Base-by-base conservation (phyloP, 2,329 filamentous ascomycete species). In the Paecilomyces fulvus region DNA sequence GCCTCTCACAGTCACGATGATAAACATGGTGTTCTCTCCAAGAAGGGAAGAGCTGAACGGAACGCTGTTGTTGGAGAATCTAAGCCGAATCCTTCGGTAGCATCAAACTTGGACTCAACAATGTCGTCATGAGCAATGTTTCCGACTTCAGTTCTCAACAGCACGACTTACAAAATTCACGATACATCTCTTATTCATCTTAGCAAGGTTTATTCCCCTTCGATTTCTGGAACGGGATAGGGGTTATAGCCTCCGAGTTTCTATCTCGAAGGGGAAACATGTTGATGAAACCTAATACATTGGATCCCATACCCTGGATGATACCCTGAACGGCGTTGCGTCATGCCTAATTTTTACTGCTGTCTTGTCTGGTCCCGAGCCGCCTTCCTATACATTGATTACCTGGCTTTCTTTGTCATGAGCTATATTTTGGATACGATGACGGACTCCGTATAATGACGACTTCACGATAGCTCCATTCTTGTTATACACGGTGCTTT, bases 1-100 rank as follows among this genome's bases (percentile, higher is more conserved):
- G 65, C 61, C 54, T 73, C 68, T 0, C 63, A 72, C 17, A 59
- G 63, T 0, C 70, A 74, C 30, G 65, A 74, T 46, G 69, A 72
- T 10, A 17, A 55, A 30, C 60, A 63, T 48, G 70, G 67, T 5
- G 48, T 50, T 6, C 52, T 57, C n/a, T 57, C 55, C 37, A 43
- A 43, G 14, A n/a, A 43, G 7, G 37, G 37, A 17, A 43, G 14
- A 43, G 37, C 37, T 17, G 37, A 43, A 43, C 37, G 37, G n/a
- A 17, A 43, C 17, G 37, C 14, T n/a, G 37, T 17, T 8, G 2
- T 43, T 17, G 2, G 9, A 43, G 37, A 43, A 43, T 17, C 37
- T 3, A 43, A 43, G n/a, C 6, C 37, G n/a, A 17, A 43, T 17
- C 3, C 14, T 17, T 17, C 37, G 7, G n/a, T 17, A 17, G 37